phyloP scores from a whole-genome alignment of 1,139 yeast genomes.

The Schizosaccharomyces versatilis region DNA sequence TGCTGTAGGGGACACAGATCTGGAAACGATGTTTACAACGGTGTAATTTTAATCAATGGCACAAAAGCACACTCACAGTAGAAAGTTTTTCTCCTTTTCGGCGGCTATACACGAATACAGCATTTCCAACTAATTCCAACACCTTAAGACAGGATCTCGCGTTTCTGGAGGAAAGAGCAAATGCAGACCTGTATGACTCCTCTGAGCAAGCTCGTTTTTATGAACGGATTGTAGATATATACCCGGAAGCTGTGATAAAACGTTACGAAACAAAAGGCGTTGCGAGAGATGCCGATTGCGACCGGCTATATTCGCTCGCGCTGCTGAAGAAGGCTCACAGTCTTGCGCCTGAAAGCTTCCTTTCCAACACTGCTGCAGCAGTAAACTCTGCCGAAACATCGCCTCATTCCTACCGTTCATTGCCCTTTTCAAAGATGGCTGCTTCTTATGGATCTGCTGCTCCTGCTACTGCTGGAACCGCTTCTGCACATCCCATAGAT shows the following conservation, averaged over 20 bases:
- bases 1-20: no score
- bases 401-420: slow-evolving; percentile 7
- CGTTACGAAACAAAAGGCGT: slow-evolving; percentile 84
- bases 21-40: no score
- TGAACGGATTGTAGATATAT: not conserved
- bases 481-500: no score
- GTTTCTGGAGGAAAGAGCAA: not conserved
- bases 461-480: no score
- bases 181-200: not conserved
- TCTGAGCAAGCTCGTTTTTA: not conserved
- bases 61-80: no score
- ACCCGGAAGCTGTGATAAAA: slow-evolving; percentile 74
- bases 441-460: not conserved
- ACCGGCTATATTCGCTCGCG: slow-evolving; percentile 57
- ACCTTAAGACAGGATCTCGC: not conserved
- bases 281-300: slow-evolving; percentile 57
- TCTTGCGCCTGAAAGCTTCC: slow-evolving; percentile 29
- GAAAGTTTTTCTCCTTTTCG: no score
- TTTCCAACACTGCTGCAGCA: slow-evolving; percentile 14
- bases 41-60: no score
- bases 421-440: not conserved
- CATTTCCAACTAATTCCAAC: no score
- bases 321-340: slow-evolving; percentile 53
- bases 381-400: slow-evolving; percentile 6
- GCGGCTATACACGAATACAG: no score